Evolutionary conservation across 495 filamentous ascomycete species (phyloP).

Genomic region (Penicillium daleae): DNA sequence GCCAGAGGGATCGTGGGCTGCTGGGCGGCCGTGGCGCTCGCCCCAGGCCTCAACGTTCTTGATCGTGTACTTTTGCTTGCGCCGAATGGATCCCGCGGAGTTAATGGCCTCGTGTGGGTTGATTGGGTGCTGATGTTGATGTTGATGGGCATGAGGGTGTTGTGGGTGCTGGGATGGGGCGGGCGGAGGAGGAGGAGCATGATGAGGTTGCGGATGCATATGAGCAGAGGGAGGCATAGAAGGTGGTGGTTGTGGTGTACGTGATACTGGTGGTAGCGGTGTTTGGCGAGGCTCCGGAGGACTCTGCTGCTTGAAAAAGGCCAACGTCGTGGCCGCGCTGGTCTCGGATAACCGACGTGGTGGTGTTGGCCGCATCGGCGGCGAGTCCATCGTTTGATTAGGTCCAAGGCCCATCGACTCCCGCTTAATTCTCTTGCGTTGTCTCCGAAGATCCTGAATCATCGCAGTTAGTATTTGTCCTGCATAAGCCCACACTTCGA

Average conservation of each 20-base stretch:
- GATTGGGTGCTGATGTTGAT: conserved; percentile 29
- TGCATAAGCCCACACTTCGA: neutral
- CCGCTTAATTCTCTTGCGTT: conserved; percentile 50
- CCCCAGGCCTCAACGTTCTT: conserved; percentile 57
- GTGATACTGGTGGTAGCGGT: conserved; percentile 39
- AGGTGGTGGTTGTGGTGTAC: conserved; percentile 27
- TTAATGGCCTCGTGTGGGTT: conserved; percentile 36
- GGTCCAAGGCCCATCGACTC: conserved; percentile 51
- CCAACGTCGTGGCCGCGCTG: conserved; percentile 54
- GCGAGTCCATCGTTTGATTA: conserved; percentile 44
- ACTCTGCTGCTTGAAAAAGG: conserved; percentile 56
- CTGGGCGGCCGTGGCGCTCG: conserved; percentile 51
- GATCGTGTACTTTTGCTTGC: conserved; percentile 56
- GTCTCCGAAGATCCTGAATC: conserved; percentile 49
- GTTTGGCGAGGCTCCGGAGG: conserved; percentile 49
- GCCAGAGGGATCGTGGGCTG: conserved; percentile 50
- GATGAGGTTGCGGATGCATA: conserved; percentile 30
- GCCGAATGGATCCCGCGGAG: conserved; percentile 40
- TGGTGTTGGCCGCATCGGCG: conserved; percentile 47
- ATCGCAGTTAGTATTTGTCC: neutral
- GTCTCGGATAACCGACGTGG: conserved; percentile 52
- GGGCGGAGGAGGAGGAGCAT: conserved; percentile 18
- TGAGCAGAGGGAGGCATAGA: conserved; percentile 29
- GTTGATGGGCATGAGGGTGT: conserved; percentile 21
- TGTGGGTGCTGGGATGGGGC: conserved; percentile 31